Conservation (phyloP, 2,329 filamentous ascomycete genomes). For the Botryotinia globosa region DNA sequence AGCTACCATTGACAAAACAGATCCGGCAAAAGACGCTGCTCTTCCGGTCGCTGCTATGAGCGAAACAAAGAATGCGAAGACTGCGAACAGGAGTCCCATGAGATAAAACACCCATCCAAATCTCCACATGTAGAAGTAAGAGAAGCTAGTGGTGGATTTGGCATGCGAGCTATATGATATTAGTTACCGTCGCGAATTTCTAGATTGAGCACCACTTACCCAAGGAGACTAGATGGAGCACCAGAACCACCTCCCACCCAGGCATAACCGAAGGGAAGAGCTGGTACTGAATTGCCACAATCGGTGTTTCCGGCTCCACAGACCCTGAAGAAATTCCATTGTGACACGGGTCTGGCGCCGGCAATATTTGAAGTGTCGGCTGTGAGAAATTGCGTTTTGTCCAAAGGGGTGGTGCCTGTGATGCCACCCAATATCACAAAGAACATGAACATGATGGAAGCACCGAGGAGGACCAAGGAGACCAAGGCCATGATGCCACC, state of each 20-base stretch:
- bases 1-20: slow-evolving; percentile 53
- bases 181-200: not conserved
- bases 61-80: slow-evolving; percentile 63
- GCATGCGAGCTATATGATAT: slow-evolving; percentile 48
- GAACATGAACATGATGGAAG: slow-evolving; percentile 61
- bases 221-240: slow-evolving; percentile 53
- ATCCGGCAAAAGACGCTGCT: slow-evolving; percentile 65
- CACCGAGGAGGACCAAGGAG: slow-evolving; percentile 61
- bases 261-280: slow-evolving; percentile 70
- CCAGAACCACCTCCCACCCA: slow-evolving; percentile 55
- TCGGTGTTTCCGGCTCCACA: slow-evolving; percentile 64
- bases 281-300: slow-evolving; percentile 62
- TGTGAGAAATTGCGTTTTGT: slow-evolving; percentile 81
- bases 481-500: slow-evolving; percentile 54
- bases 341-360: slow-evolving; percentile 61
- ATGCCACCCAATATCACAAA: slow-evolving; percentile 63
- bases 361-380: slow-evolving; percentile 72
- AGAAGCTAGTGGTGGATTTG: slow-evolving; percentile 51
- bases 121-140: slow-evolving; percentile 80
- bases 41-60: slow-evolving; percentile 69
- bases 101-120: slow-evolving; percentile 93
- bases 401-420: slow-evolving; percentile 55
- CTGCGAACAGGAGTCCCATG: slow-evolving; percentile 76
- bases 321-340: slow-evolving; percentile 91
- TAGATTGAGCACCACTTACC: slow-evolving; percentile 40